phyloP scores from a whole-genome alignment of 1,284 basidiomycete species.

The Puccinia hordei region DNA sequence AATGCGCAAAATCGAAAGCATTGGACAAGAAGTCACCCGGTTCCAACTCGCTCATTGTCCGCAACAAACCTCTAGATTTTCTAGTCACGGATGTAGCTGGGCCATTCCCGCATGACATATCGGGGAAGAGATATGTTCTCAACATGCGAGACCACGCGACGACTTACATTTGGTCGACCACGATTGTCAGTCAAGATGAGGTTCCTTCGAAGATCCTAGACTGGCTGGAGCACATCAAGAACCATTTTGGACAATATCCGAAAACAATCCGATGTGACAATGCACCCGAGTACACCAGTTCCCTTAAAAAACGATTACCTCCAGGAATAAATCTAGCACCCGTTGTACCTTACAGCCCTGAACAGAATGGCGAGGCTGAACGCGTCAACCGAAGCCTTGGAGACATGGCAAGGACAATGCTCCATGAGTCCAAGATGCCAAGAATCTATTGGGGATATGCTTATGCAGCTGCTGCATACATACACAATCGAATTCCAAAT shows the following conservation, averaged over 20 bases:
- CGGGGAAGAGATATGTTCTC: neutral
- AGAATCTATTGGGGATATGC: slow-evolving; percentile 7
- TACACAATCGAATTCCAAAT: slow-evolving; percentile 36
- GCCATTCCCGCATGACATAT: no score
- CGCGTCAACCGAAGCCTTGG: slow-evolving; percentile 21
- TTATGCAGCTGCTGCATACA: neutral
- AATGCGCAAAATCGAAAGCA: no score
- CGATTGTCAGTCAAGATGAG: neutral
- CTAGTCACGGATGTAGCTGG: no score
- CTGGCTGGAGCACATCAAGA: slow-evolving; percentile 4
- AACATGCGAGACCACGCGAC: neutral
- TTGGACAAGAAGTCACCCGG: no score
- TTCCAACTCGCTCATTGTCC: no score
- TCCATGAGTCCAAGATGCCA: neutral
- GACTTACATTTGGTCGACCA: neutral
- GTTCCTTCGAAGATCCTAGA: neutral
- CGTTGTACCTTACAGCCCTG: neutral
- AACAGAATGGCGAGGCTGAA: slow-evolving; percentile 23
- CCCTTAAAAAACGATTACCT: neutral
- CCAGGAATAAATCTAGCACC: neutral
- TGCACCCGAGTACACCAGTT: neutral
- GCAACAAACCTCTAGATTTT: no score
- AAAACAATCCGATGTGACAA: neutral
- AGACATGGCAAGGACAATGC: slow-evolving; percentile 23
- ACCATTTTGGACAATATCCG: neutral